Evolutionary conservation across 345 rosid genomes (phyloP), one percentile per base, ranked within the genome.

Genomic region (Gossypium raimondii): DNA sequence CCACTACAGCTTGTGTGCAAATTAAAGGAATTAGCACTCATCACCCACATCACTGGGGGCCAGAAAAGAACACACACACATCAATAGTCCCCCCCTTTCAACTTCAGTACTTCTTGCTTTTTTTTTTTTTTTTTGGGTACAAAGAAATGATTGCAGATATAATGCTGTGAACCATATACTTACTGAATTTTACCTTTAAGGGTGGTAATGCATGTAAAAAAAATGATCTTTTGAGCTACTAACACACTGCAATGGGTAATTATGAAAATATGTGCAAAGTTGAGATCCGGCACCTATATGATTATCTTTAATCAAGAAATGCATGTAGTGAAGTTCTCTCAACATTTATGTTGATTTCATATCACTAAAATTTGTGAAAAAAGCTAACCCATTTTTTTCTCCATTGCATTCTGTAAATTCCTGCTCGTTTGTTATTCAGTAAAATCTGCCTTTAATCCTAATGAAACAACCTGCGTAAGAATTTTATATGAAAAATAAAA

Each of bases 21-120:
- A 52, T 72, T 29, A 73, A 74, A 68, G 74, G 43, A 48, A 47
- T 66, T 44, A 70, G 82, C 86, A 84, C 77, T 81, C 82, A 72
- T 72, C 81, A 57, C 43, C 44, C 72, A 63, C 58, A 74, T 50
- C 76, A 79, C 68, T 84, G 78, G 82, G 53, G 67, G 79, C 70
- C 66, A 43, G 51, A 65, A 81, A 74, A 70, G 34, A 58, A 9
- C 47, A 9, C 55, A 48, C 52, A 12, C 45, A 73, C 78, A 77
- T 22, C 34, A 57, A 57, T 22, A 57, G 25, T 22, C 14, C 67
- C 18, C 43, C 67, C 22, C 34, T 16, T 29, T 34, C 45, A 27
- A 55, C 61, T 58, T 71, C 69, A 55, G 10, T 77, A 14, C 61
- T 43, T 58, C 52, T 27, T 63, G 44, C 55, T 76, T 3, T 29